phyloP scores from a whole-genome alignment of 495 filamentous ascomycete genomes.

The Trichocladium uniseriatum region DNA sequence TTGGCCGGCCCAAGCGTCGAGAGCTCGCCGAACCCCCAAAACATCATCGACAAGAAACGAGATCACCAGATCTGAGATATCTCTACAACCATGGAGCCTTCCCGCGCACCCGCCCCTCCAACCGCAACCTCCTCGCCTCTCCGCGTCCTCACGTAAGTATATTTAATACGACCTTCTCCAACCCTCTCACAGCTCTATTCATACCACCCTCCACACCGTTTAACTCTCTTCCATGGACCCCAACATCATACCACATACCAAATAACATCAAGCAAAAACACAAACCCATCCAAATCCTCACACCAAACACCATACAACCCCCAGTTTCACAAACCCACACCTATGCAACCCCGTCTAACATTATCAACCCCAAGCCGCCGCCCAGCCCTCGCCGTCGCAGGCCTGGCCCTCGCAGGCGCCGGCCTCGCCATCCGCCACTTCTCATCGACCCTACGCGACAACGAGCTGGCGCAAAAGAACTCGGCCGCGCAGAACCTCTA shows the following conservation, averaged over 20 bases:
- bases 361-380: constrained; percentile 19
- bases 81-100: background rate
- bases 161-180: background rate
- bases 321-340: too few species aligned
- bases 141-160: background rate
- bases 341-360: background rate
- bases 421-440: constrained; percentile 28
- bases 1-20: too few species aligned
- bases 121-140: background rate
- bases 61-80: too few species aligned
- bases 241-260: too few species aligned
- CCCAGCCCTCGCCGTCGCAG: constrained; percentile 23
- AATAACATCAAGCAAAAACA: background rate
- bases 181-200: too few species aligned
- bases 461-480: constrained; percentile 34
- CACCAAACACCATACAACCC: too few species aligned
- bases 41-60: too few species aligned
- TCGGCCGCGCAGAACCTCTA: constrained; percentile 26
- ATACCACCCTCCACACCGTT: too few species aligned
- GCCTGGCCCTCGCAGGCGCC: constrained; percentile 22
- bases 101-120: background rate
- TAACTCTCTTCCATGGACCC: too few species aligned
- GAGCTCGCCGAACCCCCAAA: too few species aligned
- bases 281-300: too few species aligned
- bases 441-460: constrained; percentile 24